Base-by-base conservation (phyloP, 1,139 yeast genomes). In the Candida sp. region DNA sequence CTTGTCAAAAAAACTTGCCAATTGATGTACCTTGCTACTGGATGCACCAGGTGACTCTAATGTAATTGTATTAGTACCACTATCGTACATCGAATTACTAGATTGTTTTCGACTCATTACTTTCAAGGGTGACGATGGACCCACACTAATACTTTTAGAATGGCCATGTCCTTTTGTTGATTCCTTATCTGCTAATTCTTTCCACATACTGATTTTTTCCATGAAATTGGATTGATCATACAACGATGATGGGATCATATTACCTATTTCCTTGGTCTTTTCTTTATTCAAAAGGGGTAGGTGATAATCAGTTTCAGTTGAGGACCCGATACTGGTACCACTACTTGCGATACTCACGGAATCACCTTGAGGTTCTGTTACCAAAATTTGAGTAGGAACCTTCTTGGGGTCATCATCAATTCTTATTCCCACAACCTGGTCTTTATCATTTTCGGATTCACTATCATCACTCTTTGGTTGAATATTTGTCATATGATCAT, bases 1-100 rank as follows among this genome's bases (percentile, higher is more conserved):
- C 53, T 82, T 84, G 56, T 87, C 87, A 63, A 85, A 86, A 53
- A 79, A 82, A 47, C 71, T 80, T 0, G 91, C 85, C 44, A 86
- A 61, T 51, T 82, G 82, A 43, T 79, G 75, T 1, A 86, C 95
- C 44, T 68, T 68, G 42, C 57, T 66, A 34, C 54, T 61, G 1
- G 60, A 45, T 25, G 42, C 21, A 12, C 40, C 39, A 22, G 39
- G 7, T n/a, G 12, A 27, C 4, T 19, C 22, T 15, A 30, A 29
- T 6, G 4, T 22, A 4, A 6, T 15, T 25, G 39, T 29, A 21
- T 27, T 37, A 22, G 4, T 21, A 11, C 11, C 6, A 4, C 23
- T 15, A 12, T 8, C 6, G 12, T 29, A 25, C 33, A 29, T 15
- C 27, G 33, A 27, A 5, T 21, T 29, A 21, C 30, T 37, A 15